Evolutionary conservation across 805 yeast species (phyloP).

Genomic region (Komagataella pseudopastoris): DNA sequence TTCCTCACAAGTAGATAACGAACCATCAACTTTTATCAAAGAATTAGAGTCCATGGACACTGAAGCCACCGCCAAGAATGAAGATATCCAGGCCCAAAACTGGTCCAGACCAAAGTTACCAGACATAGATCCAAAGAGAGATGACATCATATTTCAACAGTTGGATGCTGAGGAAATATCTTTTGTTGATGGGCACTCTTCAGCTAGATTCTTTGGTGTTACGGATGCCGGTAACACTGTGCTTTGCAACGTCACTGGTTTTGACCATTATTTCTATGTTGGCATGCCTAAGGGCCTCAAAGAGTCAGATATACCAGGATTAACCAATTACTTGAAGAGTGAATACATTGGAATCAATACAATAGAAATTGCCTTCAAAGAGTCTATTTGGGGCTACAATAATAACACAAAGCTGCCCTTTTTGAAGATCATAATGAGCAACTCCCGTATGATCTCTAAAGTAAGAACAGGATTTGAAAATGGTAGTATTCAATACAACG

Average conservation of each 20-base stretch:
- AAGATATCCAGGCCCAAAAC: slow-evolving; percentile 15
- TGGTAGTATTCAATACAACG: slow-evolving; percentile 58
- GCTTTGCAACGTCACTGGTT: slow-evolving; percentile 80
- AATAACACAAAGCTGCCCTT: slow-evolving; percentile 72
- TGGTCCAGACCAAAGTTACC: slow-evolving; percentile 47
- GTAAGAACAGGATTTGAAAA: slow-evolving; percentile 74
- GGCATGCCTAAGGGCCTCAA: slow-evolving; percentile 79
- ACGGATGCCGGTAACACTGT: slow-evolving; percentile 82
- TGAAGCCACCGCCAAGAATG: slow-evolving; percentile 14
- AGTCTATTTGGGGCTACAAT: slow-evolving; percentile 88
- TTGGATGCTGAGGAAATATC: slow-evolving; percentile 83
- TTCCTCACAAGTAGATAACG: slow-evolving; percentile 15
- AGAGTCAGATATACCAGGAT: slow-evolving; percentile 29
- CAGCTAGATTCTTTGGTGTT: slow-evolving; percentile 84
- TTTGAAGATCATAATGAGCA: slow-evolving; percentile 55
- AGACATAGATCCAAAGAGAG: slow-evolving; percentile 29
- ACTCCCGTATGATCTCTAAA: slow-evolving; percentile 53
- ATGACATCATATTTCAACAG: slow-evolving; percentile 72
- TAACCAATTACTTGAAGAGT: slow-evolving; percentile 18
- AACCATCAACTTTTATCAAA: slow-evolving; percentile 37
- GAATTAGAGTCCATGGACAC: slow-evolving; percentile 32
- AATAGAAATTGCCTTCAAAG: slow-evolving; percentile 56
- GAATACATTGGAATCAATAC: slow-evolving; percentile 45
- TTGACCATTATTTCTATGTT: slow-evolving; percentile 79
- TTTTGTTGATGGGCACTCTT: slow-evolving; percentile 36